Base-by-base conservation (phyloP, 163 green algal species). In the Trebouxiophyceae sp. region DNA sequence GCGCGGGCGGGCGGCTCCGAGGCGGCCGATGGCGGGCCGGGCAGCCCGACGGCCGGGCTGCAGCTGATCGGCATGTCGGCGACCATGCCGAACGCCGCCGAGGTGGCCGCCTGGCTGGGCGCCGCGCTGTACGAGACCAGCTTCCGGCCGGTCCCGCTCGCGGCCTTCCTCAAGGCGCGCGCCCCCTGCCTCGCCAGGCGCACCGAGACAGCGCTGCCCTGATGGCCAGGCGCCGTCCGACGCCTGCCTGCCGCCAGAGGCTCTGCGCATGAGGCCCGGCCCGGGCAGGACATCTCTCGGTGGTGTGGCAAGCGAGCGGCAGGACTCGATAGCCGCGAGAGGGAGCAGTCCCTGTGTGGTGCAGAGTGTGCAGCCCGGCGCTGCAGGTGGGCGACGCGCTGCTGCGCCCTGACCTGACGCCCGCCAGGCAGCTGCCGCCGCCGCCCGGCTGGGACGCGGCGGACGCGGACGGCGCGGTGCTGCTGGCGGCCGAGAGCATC, bases 11-110 rank as follows among this genome's bases (percentile, higher is more conserved):
- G 57, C 57, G 24, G 54, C 1, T 31, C 26, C 23, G 54, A 20
- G 29, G 45, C 8, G 33, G 57, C 24, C 32, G 39, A 16, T 16
- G 39, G 39, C 39, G 19, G 12, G 39, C 39, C 39, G 39, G 39
- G 19, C 39, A 16, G 19, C 12, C 12, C 12, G 12, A 50, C 12
- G 39, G 39, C 12, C 12, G 39, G 28, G 26, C 28, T 95, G 39
- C 91, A 99, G 78, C 83, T 98, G 33, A 81, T 99, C 7, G 92
- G 87, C 63, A 98, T 98, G 94, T 88, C 68, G 64, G 93, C 92
- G 45, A 98, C 93, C 4, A 83, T 98, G 74, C 87, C 92, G 4
- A 97, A 97, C 66, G 72, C 83, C 22, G 60, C 69, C 27, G 33
- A 59, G 2, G 63, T 95, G 4, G 86, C 85, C 1, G 56, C 71